Evolutionary conservation across 257 asterid genomes (phyloP).

Genomic region (Solanum sejunctum): DNA sequence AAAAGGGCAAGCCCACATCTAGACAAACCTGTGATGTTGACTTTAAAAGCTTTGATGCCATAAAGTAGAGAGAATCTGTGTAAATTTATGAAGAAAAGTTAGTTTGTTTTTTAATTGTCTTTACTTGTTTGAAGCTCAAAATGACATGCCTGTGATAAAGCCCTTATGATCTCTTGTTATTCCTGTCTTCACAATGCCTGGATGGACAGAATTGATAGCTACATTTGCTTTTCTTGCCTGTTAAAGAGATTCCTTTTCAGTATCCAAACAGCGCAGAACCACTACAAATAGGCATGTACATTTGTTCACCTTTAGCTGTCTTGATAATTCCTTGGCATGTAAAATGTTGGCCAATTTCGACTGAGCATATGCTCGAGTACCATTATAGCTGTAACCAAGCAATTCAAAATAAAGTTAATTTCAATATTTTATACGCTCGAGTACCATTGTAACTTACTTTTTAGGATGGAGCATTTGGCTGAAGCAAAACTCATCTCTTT

Average conservation of each 20-base stretch:
- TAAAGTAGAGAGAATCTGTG: slow-evolving; percentile 72
- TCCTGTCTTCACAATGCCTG: slow-evolving; percentile 90
- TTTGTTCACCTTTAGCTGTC: slow-evolving; percentile 63
- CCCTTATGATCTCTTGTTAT: slow-evolving; percentile 86
- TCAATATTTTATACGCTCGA: not conserved
- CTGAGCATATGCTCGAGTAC: slow-evolving; percentile 79
- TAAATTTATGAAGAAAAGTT: not conserved
- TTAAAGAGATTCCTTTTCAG: not conserved
- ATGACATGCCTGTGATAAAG: slow-evolving; percentile 70
- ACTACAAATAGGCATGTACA: not conserved
- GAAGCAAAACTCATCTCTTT: slow-evolving; percentile 41
- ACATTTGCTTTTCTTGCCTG: slow-evolving; percentile 80
- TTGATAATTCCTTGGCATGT: slow-evolving; percentile 82
- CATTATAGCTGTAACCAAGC: slow-evolving; percentile 48
- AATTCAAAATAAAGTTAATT: not conserved
- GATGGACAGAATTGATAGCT: slow-evolving; percentile 82
- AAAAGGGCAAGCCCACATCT: not conserved
- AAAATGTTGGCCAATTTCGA: slow-evolving; percentile 78
- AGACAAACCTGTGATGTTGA: slow-evolving; percentile 82
- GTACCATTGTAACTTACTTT: slow-evolving; percentile 19
- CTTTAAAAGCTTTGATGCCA: slow-evolving; percentile 86
- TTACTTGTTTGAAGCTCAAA: not conserved
- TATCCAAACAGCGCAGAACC: not conserved
- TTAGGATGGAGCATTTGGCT: slow-evolving; percentile 50
- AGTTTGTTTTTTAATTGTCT: not conserved